phyloP scores from a whole-genome alignment of 2,329 filamentous ascomycete genomes.

The Reticulascus tulasneorum region DNA sequence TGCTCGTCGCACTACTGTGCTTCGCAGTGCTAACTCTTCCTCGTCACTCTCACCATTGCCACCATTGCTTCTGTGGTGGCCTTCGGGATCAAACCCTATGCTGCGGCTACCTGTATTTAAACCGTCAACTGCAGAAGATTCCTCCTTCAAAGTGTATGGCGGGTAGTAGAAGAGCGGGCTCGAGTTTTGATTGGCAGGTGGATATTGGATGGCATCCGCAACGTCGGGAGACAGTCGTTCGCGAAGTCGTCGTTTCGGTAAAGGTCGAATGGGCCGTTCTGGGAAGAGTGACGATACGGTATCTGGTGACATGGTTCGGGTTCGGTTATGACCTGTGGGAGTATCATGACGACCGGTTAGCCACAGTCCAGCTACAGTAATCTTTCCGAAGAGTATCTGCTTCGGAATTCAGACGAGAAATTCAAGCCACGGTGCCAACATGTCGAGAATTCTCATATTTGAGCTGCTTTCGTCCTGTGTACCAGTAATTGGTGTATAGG shows the following conservation, averaged over 20 bases:
- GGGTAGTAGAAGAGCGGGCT: constrained; percentile 76
- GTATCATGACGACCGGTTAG: too few relatives aligned
- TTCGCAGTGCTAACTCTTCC: constrained; percentile 41
- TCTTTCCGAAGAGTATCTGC: too few relatives aligned
- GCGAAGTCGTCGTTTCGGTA: constrained; percentile 84
- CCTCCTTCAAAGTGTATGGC: constrained; percentile 11
- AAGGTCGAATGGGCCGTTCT: constrained; percentile 85
- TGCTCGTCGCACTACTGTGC: constrained; percentile 40
- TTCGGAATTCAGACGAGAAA: too few relatives aligned
- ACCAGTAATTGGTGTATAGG: too few relatives aligned
- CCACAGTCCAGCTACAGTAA: too few relatives aligned
- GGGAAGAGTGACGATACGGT: constrained; percentile 77
- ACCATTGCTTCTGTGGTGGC: constrained; percentile 26
- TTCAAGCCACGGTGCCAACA: too few relatives aligned
- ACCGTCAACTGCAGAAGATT: constrained; percentile 22
- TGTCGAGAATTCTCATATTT: too few relatives aligned
- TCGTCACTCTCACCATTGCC: constrained; percentile 59
- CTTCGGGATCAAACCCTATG: constrained; percentile 17
- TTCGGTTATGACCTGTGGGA: constrained; percentile 45
- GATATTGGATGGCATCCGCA: constrained; percentile 77
- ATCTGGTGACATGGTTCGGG: constrained; percentile 63
- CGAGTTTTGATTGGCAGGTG: constrained; percentile 66
- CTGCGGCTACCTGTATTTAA: constrained; percentile 4
- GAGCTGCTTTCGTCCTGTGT: too few relatives aligned
- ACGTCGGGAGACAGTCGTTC: constrained; percentile 83